Percentiles rank a stretch among this genome's conserved stretches.
Conservation (phyloP, 2,329 filamentous ascomycete species). For the Sporothrix globosa region DNA sequence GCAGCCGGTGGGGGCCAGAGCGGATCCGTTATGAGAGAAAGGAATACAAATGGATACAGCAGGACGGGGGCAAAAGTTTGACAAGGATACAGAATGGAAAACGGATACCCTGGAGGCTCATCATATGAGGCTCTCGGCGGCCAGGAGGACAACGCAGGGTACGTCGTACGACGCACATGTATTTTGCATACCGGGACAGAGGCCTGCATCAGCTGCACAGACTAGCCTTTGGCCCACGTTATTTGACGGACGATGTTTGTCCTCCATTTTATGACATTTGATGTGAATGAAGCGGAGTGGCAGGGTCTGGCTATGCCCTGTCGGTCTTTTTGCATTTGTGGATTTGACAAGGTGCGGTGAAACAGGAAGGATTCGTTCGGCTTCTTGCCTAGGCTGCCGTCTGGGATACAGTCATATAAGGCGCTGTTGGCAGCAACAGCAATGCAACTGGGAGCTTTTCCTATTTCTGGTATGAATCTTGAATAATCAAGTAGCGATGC, state of each 20-base stretch:
- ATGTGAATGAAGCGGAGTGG: neutral
- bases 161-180: neutral
- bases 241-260: no score
- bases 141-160: neutral
- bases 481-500: neutral
- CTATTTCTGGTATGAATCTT: neutral
- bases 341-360: conserved; percentile 23
- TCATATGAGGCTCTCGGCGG: neutral
- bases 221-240: neutral
- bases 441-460: neutral
- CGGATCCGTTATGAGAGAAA: neutral
- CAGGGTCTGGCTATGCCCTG: neutral
- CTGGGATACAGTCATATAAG: neutral
- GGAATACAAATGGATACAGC: neutral
- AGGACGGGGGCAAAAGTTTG: no score
- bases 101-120: neutral
- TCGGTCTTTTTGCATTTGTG: neutral
- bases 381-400: conserved; percentile 12
- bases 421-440: neutral
- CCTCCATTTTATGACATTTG: neutral
- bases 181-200: neutral
- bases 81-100: neutral
- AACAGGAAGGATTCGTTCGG: conserved; percentile 24
- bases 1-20: neutral
- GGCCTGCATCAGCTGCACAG: neutral